Evolutionary conservation across 192 early-diverging fungal species (phyloP).

Genomic region (Coemansia javaensis): DNA sequence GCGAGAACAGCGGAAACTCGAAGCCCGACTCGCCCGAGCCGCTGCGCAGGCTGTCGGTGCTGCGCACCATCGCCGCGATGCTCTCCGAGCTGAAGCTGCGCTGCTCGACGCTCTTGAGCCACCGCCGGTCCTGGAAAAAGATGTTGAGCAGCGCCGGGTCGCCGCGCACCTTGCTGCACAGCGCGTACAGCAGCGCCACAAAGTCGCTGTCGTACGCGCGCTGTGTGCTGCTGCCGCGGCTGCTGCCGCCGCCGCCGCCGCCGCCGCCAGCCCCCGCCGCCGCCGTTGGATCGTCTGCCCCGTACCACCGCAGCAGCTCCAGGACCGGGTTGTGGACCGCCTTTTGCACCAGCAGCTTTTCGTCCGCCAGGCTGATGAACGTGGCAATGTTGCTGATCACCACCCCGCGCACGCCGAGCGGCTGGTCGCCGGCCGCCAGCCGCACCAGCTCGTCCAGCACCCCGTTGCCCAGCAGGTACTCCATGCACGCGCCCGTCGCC

Average conservation of each 20-base stretch:
- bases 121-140: slow-evolving; percentile 46
- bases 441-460: slow-evolving; percentile 76
- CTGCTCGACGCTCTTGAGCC: slow-evolving; percentile 42
- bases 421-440: slow-evolving; percentile 72
- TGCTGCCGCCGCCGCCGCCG: too few relatives aligned
- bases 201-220: slow-evolving; percentile 32
- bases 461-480: slow-evolving; percentile 78
- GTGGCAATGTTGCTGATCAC: slow-evolving; percentile 71
- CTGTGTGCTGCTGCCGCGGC: slow-evolving; percentile 10
- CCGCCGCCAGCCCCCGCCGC: too few relatives aligned
- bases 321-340: slow-evolving; percentile 83
- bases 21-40: slow-evolving; percentile 34
- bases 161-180: slow-evolving; percentile 51
- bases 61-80: slow-evolving; percentile 48
- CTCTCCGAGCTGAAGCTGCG: slow-evolving; percentile 29
- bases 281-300: too few relatives aligned
- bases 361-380: slow-evolving; percentile 82
- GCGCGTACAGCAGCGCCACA: slow-evolving; percentile 41
- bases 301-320: slow-evolving; percentile 63
- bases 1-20: slow-evolving; percentile 85
- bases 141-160: slow-evolving; percentile 48
- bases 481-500: slow-evolving; percentile 81
- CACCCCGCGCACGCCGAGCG: slow-evolving; percentile 72
- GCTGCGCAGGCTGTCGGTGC: slow-evolving; percentile 41
- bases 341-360: slow-evolving; percentile 85